Conservation (phyloP, 805 yeast genomes). For the Starmera amethionina region DNA sequence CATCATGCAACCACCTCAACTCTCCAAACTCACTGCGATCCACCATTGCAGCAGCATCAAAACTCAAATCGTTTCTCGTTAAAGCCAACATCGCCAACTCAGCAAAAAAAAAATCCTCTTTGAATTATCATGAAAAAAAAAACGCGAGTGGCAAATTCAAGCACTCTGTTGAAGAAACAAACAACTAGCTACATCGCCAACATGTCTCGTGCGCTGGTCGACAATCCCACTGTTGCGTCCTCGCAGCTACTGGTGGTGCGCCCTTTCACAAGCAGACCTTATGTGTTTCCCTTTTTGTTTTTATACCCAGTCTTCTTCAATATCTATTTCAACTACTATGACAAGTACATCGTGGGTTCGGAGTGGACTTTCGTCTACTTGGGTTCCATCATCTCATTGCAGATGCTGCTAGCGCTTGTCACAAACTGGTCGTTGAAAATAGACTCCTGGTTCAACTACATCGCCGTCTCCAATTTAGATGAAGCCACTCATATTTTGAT, state of each 20-base stretch:
- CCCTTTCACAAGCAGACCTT: constrained; percentile 53
- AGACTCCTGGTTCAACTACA: constrained; percentile 61
- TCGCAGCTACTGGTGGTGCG: constrained; percentile 72
- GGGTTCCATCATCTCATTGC: constrained; percentile 62
- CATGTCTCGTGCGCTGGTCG: constrained; percentile 35
- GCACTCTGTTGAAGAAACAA: too few relatives aligned
- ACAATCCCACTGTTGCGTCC: constrained; percentile 59
- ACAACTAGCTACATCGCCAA: too few relatives aligned
- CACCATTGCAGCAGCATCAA: too few relatives aligned
- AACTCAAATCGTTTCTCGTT: too few relatives aligned
- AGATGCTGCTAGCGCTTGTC: constrained; percentile 70
- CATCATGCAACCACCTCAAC: too few relatives aligned
- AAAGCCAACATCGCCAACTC: too few relatives aligned
- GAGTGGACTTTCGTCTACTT: constrained; percentile 95
- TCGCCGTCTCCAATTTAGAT: constrained; percentile 35
- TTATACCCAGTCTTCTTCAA: constrained; percentile 68
- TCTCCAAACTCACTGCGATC: too few relatives aligned
- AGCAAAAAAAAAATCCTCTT: too few relatives aligned
- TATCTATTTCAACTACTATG: constrained; percentile 61
- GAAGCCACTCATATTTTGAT: constrained; percentile 69
- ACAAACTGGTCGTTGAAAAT: constrained; percentile 89
- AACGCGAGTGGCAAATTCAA: too few relatives aligned
- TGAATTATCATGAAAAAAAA: too few relatives aligned
- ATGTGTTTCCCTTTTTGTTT: constrained; percentile 72
- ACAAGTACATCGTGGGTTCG: constrained; percentile 70